Conservation (phyloP, 2,329 filamentous ascomycete species). For the Drechslera avenae region DNA sequence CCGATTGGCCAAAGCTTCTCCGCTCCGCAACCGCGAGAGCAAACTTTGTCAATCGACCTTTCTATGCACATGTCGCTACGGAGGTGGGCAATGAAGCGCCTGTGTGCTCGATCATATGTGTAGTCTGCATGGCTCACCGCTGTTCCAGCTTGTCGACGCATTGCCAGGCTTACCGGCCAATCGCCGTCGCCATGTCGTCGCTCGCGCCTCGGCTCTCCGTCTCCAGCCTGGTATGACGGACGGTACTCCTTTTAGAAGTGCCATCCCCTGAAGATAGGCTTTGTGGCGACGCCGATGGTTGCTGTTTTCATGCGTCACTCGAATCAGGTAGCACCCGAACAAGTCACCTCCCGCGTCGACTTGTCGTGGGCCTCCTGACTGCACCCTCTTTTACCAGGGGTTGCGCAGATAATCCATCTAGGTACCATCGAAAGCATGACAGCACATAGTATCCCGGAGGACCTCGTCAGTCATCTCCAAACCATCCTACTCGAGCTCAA, state of each 20-base stretch:
- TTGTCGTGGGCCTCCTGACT: background rate
- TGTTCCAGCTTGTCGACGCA: background rate
- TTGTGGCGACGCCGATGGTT: background rate
- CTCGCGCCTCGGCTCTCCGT: conserved; percentile 11
- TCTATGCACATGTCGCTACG: background rate
- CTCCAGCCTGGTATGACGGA: background rate
- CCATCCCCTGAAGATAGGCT: background rate
- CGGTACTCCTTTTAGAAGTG: background rate
- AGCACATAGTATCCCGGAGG: conserved; percentile 22
- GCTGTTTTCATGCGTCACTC: background rate
- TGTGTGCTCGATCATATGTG: background rate
- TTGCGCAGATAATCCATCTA: background rate
- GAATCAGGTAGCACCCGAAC: background rate
- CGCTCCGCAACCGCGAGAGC: background rate
- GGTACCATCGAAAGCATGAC: conserved; percentile 21
- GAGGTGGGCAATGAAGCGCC: background rate
- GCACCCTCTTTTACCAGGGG: background rate
- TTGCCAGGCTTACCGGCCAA: conserved; percentile 8
- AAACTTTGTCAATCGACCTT: background rate
- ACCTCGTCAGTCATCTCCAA: conserved; percentile 50
- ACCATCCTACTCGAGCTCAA: conserved; percentile 51
- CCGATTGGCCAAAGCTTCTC: conserved; percentile 17
- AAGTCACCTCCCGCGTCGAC: background rate
- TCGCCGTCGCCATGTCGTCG: conserved; percentile 1
- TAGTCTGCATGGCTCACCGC: background rate